Conservation (phyloP, 129 eudicot genomes). For the Pulicaria dysenterica region DNA sequence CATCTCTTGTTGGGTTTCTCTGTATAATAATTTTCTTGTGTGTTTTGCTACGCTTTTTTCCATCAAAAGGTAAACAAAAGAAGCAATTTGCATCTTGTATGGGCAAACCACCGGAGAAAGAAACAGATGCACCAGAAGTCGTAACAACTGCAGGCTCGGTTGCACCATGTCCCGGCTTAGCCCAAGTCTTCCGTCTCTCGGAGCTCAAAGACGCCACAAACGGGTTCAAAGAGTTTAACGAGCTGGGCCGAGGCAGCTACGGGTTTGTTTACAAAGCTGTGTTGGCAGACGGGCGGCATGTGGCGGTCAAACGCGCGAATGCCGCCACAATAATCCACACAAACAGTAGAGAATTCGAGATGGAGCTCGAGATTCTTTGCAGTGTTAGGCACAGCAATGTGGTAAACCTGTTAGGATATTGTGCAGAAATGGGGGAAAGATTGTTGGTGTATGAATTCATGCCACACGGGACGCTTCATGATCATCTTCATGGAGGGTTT, state of each 20-base stretch:
- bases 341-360: slow-evolving; percentile 76
- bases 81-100: slow-evolving; percentile 59
- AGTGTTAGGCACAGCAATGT: slow-evolving; percentile 73
- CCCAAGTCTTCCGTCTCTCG: slow-evolving; percentile 87
- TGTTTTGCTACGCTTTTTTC: slow-evolving; percentile 44
- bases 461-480: slow-evolving; percentile 90
- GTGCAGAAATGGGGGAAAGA: slow-evolving; percentile 97
- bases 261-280: slow-evolving; percentile 94
- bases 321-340: slow-evolving; percentile 97
- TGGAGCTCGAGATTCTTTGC: slow-evolving; percentile 90
- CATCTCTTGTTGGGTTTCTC: slow-evolving; percentile 53
- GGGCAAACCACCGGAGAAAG: slow-evolving; percentile 49
- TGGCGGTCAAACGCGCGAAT: slow-evolving; percentile 93
- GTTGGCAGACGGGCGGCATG: slow-evolving; percentile 81
- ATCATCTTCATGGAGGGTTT: slow-evolving; percentile 89
- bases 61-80: slow-evolving; percentile 47
- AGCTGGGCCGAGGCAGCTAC: slow-evolving; percentile 93
- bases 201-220: slow-evolving; percentile 95
- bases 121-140: slow-evolving; percentile 46
- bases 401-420: slow-evolving; percentile 83
- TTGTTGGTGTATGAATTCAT: slow-evolving; percentile 81
- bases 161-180: slow-evolving; percentile 76
- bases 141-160: slow-evolving; percentile 44
- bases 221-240: slow-evolving; percentile 96
- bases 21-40: slow-evolving; percentile 58